Base-by-base conservation (phyloP, 352 stramenopile genomes). In the Phytophthora multivora region DNA sequence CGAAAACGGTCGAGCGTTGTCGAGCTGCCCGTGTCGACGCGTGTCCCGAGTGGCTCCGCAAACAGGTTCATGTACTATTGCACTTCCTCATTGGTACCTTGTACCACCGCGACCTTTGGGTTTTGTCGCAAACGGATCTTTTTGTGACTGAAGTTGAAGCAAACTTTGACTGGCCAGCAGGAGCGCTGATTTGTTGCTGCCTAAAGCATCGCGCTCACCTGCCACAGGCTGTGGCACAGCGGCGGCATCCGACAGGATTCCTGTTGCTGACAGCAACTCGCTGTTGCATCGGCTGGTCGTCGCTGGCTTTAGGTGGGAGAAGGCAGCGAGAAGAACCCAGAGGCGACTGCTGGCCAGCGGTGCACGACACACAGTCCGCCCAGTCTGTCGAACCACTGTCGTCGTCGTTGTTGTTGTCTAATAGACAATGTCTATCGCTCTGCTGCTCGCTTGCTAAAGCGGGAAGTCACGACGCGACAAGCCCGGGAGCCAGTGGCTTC, bases 131-230 rank as follows among this genome's bases (percentile, higher is more conserved):
- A 23, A 40, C 40, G 40, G 40, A 47, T 47, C 40, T 47, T 47
- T 47, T 47, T 47, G 19, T 47, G 40, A 31, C 40, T 47, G 40
- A 47, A 43, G 31, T 54, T 54, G 47, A 54, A 54, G 30, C 19
- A 12, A n/a, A 31, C 10, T 40, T 40, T 54, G 47, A 54, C 31
- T 42, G 46, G 46, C 46, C 30, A n/a, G n/a, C 2, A 31, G 13
- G 15, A 18, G 30, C 10, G 46, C 46, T 52, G 46, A 52, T 52
- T 42, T 52, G 46, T 51, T 41, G 46, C 46, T 31, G 43, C 28
- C 9, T 19, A 47, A 47, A 47, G 13, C 46, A 42, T 19, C 11
- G 18, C 26, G 28, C n/a, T 26, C 28, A 48, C 25, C 43, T 39
- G 25, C 43, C 33, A 13, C 13, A 4, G 26, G 15, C 18, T n/a